phyloP scores from a whole-genome alignment of 2,329 filamentous ascomycete species.

The Colletotrichum eleusines region DNA sequence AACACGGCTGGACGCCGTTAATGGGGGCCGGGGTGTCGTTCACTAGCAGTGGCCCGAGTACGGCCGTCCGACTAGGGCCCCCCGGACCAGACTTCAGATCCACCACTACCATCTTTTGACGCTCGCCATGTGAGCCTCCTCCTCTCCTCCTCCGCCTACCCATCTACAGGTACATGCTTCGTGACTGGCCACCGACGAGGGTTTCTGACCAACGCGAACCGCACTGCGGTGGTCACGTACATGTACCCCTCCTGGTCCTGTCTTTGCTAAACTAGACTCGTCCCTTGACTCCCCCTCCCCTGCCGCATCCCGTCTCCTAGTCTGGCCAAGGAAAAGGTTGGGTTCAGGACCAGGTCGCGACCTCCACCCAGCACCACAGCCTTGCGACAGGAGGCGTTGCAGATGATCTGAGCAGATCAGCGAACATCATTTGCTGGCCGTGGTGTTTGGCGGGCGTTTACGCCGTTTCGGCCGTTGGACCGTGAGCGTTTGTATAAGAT shows the following conservation, averaged over 20 bases:
- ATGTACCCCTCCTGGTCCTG: background rate
- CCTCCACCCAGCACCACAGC: conserved; percentile 39
- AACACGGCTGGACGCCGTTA: conserved; percentile 40
- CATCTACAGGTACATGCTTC: too few relatives aligned
- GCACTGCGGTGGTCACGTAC: conserved; percentile 2
- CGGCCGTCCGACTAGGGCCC: conserved; percentile 7
- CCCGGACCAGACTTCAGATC: conserved; percentile 24
- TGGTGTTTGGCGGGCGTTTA: conserved; percentile 28
- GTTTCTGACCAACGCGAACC: conserved; percentile 34
- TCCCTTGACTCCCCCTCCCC: background rate
- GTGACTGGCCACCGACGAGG: conserved; percentile 24
- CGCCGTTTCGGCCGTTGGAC: conserved; percentile 34
- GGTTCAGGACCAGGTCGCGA: conserved; percentile 35
- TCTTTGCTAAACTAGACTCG: conserved; percentile 4
- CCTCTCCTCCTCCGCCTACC: background rate
- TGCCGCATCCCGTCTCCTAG: conserved; percentile 16
- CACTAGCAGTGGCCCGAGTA: conserved; percentile 26
- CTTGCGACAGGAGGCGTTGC: conserved; percentile 43
- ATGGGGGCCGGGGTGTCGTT: conserved; percentile 6
- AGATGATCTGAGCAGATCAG: conserved; percentile 43
- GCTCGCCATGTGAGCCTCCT: conserved; percentile 3
- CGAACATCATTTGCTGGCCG: conserved; percentile 24
- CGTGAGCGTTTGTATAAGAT: conserved; percentile 38
- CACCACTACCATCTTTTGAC: conserved; percentile 24
- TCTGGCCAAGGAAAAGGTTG: conserved; percentile 28